Evolutionary conservation across 2,329 filamentous ascomycete genomes (phyloP), one percentile per base, ranked within the genome.

Genomic region (Aspergillus vadensis): DNA sequence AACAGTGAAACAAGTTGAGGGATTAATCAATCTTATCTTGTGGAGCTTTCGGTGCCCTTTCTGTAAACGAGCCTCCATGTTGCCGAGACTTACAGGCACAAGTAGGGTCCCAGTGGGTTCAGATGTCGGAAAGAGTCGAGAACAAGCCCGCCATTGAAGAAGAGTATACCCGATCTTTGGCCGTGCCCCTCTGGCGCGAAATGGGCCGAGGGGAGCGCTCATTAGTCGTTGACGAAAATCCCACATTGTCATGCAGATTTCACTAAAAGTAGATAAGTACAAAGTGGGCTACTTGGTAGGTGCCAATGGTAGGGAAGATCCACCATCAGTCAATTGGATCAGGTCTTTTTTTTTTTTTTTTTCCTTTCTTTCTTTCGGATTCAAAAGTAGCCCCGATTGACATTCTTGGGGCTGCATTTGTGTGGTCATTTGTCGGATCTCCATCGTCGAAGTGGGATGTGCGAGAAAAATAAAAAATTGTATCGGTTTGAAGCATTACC

Each of bases 1-100:
- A 53, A 39, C 19, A 23, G 27, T 38, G 50, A 23, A 53, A 53
- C 32, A 23, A 38, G 9, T 19, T 57, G 55, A 56, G 52, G 36
- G 52, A 56, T 55, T 60, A 63, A 65, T 66, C 60, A 67, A 68
- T 66, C 63, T 68, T 68, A 68, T 67, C 66, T 63, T 67, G 65
- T 68, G 66, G 66, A 63, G 59, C 65, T 25, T 57, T 44, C 48
- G 21, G 39, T 52, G 32, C 41, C 41, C 59, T 38, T 44, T 12
- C 38, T 55, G 54, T 48, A 53, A 30, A 39, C 17, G 10, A 38
- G 14, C 19, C 51, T 61, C 48, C 59, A 55, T 61, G 39, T 57
- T 43, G 21, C 57, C 44, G 51, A 30, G 49, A 56, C 21, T 49
- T 41, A 23, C 23, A 43, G 41, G 44, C 53, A 39, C n/a, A 54